Percentiles rank a stretch among this genome's conserved stretches.
Conservation (phyloP, 768 basidiomycete genomes). For the Kwoniella newhampshirensis region DNA sequence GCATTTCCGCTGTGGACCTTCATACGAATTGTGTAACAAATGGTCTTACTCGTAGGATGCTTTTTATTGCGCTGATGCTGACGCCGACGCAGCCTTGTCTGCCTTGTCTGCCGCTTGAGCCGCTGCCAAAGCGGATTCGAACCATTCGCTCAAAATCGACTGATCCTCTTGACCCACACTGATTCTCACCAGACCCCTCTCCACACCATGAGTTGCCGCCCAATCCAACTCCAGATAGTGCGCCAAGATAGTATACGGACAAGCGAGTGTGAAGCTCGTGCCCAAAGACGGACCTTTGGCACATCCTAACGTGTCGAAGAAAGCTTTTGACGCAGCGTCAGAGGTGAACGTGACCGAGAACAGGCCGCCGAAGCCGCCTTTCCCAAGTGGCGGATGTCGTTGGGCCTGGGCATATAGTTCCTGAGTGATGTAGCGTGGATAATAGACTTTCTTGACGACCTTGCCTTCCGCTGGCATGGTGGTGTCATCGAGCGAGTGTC, state of each 20-base stretch:
- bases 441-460: conserved; percentile 79
- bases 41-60: too few relatives aligned
- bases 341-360: conserved; percentile 84
- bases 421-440: conserved; percentile 77
- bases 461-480: conserved; percentile 37
- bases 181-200: conserved; percentile 76
- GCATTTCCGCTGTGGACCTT: too few relatives aligned
- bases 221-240: conserved; percentile 88
- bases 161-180: conserved; percentile 86
- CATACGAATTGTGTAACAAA: too few relatives aligned
- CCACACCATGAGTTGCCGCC: conserved; percentile 84
- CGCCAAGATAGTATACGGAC: conserved; percentile 87
- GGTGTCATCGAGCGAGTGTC: conserved; percentile 55
- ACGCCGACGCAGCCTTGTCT: not conserved
- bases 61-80: too few relatives aligned
- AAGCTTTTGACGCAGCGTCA: conserved; percentile 65
- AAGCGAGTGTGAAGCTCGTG: conserved; percentile 93
- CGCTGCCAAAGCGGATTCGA: conserved; percentile 67
- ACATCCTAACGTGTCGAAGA: conserved; percentile 79
- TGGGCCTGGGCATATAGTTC: conserved; percentile 68
- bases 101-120: conserved; percentile 60
- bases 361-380: conserved; percentile 77
- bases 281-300: conserved; percentile 80
- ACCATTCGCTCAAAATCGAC: conserved; percentile 61
- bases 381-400: conserved; percentile 57